Evolutionary conservation across 768 basidiomycete genomes (phyloP).

Genomic region (Agaricus sinodeliciosus): DNA sequence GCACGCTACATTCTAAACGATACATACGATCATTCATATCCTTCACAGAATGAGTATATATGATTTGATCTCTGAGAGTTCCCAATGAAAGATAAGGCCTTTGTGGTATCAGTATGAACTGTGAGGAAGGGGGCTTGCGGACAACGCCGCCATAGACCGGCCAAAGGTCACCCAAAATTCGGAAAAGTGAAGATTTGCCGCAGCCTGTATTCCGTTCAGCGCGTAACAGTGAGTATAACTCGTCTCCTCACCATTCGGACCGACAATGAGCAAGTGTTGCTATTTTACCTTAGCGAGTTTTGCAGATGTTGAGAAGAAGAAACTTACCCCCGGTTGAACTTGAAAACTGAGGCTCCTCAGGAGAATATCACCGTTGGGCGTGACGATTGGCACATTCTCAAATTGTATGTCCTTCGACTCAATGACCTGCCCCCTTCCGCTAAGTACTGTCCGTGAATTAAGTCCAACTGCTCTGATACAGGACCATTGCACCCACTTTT

Average conservation of each 20-base stretch:
- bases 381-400: conserved; percentile 90
- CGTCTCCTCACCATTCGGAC: conserved; percentile 69
- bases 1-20: conserved; percentile 8
- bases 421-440: conserved; percentile 70
- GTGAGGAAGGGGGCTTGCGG: conserved; percentile 78
- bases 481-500: conserved; percentile 44
- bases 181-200: conserved; percentile 88
- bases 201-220: conserved; percentile 43
- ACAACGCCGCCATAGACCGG: conserved; percentile 79
- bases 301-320: background rate
- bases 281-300: conserved; percentile 21
- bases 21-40: conserved; percentile 74
- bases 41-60: conserved; percentile 81
- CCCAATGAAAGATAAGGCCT: conserved; percentile 92
- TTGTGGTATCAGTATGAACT: conserved; percentile 95
- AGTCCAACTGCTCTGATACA: background rate
- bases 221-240: background rate
- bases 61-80: conserved; percentile 92
- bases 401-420: conserved; percentile 89
- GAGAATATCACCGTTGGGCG: conserved; percentile 92
- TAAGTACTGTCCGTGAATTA: conserved; percentile 47
- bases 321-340: conserved; percentile 75
- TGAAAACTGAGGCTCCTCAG: conserved; percentile 81
- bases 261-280: conserved; percentile 91
- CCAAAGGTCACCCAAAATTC: conserved; percentile 97